Evolutionary conservation across 306 rosid species (phyloP).

Genomic region (Gastrolobium villosum): DNA sequence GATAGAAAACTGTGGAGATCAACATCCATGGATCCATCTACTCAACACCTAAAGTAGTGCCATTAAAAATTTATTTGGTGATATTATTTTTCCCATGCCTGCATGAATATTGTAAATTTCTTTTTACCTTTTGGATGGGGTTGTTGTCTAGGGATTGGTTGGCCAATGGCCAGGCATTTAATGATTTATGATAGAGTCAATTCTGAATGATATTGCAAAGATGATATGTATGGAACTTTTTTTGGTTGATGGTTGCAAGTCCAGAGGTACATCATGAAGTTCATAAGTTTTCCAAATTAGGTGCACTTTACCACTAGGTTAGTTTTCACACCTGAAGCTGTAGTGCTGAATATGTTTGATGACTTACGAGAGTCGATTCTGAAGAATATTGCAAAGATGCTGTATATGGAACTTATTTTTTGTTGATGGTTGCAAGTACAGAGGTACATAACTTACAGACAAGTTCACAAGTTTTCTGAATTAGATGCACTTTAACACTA

Average conservation of each 20-base stretch:
- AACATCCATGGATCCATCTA: neutral
- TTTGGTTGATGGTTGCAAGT: neutral
- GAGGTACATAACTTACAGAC: neutral
- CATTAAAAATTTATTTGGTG: neutral
- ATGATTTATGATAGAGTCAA: neutral
- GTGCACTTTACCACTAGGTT: neutral
- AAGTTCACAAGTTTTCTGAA: neutral
- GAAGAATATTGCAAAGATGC: conserved; percentile 8
- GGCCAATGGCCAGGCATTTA: neutral
- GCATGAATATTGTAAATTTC: neutral
- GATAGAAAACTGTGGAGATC: neutral
- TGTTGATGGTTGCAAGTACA: conserved; percentile 2
- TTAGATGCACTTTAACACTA: neutral
- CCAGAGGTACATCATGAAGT: conserved; percentile 7
- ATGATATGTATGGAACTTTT: neutral
- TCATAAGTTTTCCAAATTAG: neutral
- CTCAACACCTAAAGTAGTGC: neutral
- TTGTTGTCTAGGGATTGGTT: neutral
- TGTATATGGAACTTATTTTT: neutral
- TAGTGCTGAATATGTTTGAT: neutral
- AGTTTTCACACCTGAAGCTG: neutral
- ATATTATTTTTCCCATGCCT: neutral
- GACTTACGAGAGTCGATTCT: neutral
- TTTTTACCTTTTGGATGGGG: conserved; percentile 1
- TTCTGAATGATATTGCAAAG: conserved; percentile 11